A percentile compares a stretch with the other conserved stretches of the same genome.
phyloP scores from a whole-genome alignment of 106 monocot species.

The Cymbidium sinense region DNA sequence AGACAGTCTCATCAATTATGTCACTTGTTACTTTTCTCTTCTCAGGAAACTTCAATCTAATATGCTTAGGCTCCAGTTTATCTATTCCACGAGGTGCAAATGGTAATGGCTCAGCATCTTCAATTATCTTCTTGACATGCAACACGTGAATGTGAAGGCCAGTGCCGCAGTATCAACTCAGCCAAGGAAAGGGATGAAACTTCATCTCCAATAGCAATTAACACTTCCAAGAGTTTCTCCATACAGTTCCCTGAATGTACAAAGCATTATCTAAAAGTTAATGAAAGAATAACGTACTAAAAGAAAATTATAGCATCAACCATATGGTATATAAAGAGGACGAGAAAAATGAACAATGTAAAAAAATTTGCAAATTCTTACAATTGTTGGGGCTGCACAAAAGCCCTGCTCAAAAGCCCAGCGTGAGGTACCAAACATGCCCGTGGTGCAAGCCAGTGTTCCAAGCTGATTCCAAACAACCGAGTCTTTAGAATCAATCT shows the following conservation, averaged over 20 bases:
- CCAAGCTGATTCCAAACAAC: conserved; percentile 99
- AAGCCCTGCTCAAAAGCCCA: conserved; percentile 99
- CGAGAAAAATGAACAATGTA: not conserved
- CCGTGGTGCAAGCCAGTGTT: conserved; percentile 86
- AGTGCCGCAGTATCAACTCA: conserved; percentile 70
- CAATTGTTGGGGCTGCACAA: conserved; percentile 91
- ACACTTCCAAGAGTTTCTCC: conserved; percentile 95
- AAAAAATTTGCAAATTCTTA: conserved; percentile 23
- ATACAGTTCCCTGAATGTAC: conserved; percentile 86
- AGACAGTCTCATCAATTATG: conserved; percentile 13
- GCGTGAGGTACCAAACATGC: conserved; percentile 72
- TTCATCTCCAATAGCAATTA: conserved; percentile 85
- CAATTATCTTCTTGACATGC: conserved; percentile 77
- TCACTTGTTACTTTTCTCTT: conserved; percentile 61
- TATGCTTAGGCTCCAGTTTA: conserved; percentile 80
- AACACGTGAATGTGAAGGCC: conserved; percentile 94
- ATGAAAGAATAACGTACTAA: not conserved
- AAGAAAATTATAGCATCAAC: not conserved
- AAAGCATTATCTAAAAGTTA: conserved; percentile 5
- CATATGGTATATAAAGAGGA: not conserved
- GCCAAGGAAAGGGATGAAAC: conserved; percentile 75
- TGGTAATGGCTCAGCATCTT: conserved; percentile 48
- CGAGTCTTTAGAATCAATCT: conserved; percentile 81
- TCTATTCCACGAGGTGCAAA: conserved; percentile 91
- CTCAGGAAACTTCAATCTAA: conserved; percentile 54